Percentiles rank a stretch among this genome's conserved stretches.
phyloP scores from a whole-genome alignment of 2,329 filamentous ascomycete genomes.

The Pseudopithomyces maydicus region DNA sequence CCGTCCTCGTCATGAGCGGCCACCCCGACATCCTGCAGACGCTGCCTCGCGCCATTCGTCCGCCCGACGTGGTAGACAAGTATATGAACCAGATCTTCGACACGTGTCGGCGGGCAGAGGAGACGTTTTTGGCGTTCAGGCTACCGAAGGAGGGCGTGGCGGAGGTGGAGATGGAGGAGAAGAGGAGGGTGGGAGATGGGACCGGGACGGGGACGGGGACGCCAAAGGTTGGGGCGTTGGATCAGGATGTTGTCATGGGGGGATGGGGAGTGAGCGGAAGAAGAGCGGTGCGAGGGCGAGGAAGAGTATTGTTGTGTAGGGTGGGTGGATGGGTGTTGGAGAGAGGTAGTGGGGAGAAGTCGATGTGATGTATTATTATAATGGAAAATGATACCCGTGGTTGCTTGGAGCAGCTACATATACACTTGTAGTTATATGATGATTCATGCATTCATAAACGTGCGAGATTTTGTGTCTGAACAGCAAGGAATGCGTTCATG shows the following conservation, averaged over 20 bases:
- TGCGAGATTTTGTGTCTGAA: no score
- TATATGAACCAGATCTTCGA: conserved; percentile 56
- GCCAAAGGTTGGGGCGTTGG: conserved; percentile 23
- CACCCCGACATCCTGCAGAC: conserved; percentile 60
- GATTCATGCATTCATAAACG: no score
- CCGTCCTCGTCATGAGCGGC: conserved; percentile 60
- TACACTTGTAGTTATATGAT: no score
- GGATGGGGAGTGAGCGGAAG: conserved; percentile 14
- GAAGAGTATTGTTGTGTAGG: conserved; percentile 25
- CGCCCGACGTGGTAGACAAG: conserved; percentile 42
- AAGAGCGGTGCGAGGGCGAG: conserved; percentile 27
- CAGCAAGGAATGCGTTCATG: no score
- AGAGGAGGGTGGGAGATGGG: conserved; percentile 17
- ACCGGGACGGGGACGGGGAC: conserved; percentile 30
- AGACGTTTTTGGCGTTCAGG: conserved; percentile 60
- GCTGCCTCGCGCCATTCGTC: conserved; percentile 60
- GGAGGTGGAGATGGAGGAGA: conserved; percentile 25
- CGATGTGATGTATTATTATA: no score
- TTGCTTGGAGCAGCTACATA: not conserved
- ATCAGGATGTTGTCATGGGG: conserved; percentile 15
- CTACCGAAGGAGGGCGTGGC: conserved; percentile 52
- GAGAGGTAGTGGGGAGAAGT: no score
- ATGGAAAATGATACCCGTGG: no score
- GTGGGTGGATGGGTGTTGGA: no score
- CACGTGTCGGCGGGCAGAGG: conserved; percentile 59